Evolutionary conservation across 108 stramenopile genomes (phyloP).

Genomic region (Skeletonema tropicum): DNA sequence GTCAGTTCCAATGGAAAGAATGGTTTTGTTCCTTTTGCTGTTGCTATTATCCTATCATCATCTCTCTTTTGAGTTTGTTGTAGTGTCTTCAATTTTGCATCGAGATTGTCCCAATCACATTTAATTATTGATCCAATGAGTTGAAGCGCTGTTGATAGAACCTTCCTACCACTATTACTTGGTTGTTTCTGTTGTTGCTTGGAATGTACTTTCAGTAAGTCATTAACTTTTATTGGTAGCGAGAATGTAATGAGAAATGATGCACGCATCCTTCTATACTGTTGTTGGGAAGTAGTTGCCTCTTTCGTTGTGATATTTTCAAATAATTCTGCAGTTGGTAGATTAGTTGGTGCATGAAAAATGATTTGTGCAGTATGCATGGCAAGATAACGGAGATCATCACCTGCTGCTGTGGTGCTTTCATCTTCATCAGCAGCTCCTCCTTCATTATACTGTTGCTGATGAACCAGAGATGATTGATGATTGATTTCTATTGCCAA

Average conservation of each 20-base stretch:
- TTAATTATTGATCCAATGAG: conserved; percentile 63
- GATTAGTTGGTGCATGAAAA: background rate
- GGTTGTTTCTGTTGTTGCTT: conserved; percentile 6
- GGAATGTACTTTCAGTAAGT: background rate
- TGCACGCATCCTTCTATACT: conserved; percentile 15
- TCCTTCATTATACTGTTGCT: background rate
- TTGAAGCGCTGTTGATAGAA: conserved; percentile 51
- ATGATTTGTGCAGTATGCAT: background rate
- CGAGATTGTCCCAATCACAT: conserved; percentile 68
- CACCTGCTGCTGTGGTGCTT: background rate
- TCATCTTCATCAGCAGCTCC: background rate
- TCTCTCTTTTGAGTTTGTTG: conserved; percentile 6
- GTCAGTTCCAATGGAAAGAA: conserved; percentile 66
- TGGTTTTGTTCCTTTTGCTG: background rate
- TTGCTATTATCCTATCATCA: background rate
- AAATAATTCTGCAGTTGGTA: background rate
- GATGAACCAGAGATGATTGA: background rate
- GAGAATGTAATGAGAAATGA: conserved; percentile 58
- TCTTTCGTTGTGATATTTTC: background rate
- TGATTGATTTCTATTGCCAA: conserved; percentile 33
- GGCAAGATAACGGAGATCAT: conserved; percentile 37
- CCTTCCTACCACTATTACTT: background rate
- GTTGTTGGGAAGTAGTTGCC: background rate
- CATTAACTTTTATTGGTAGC: conserved; percentile 25
- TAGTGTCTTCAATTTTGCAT: conserved; percentile 34